These are phyloP conservation scores for Yamadazyma dendronema DNA, from an alignment of 1,139 yeast species.

Conservation along the genomic window DNA sequence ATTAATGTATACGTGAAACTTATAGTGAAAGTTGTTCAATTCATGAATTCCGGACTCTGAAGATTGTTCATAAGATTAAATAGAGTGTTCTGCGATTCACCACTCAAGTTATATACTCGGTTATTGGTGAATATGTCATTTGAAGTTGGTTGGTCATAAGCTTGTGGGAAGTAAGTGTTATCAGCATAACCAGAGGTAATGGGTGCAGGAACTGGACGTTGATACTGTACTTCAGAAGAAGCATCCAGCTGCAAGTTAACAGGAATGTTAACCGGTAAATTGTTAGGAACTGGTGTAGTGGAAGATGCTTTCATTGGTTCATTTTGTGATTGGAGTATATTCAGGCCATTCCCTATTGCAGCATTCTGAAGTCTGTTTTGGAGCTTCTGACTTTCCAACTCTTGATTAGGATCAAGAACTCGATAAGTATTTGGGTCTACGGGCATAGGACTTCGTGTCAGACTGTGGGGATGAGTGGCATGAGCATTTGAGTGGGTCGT, in stretches of 20 bases:
- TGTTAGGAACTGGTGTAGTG: not conserved
- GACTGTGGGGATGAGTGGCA: not conserved
- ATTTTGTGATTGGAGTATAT: no score
- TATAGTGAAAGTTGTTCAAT: not conserved
- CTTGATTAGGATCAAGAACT: constrained; percentile 7
- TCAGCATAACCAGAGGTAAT: not conserved
- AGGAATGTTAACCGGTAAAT: not conserved
- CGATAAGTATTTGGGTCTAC: not conserved
- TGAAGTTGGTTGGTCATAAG: not conserved
- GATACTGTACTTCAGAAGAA: not conserved
- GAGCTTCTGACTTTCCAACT: constrained; percentile 4
- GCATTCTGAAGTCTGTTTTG: constrained; percentile 1
- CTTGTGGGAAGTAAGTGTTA: not conserved
- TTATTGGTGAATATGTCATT: constrained; percentile 13
- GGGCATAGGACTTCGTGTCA: not conserved
- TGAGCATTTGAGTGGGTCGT: not conserved
- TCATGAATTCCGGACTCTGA: constrained; percentile 14
- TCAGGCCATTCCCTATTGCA: not conserved
- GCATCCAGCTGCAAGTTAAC: not conserved
- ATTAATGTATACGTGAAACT: no score
- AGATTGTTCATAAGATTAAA: constrained; percentile 22
- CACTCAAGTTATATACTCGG: constrained; percentile 15
- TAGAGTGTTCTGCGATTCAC: constrained; percentile 16
- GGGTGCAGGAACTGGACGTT: not conserved
- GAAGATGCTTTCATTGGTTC: no score